Conservation (phyloP, 1,139 yeast genomes). For the Blastobotrys arbuscula region DNA sequence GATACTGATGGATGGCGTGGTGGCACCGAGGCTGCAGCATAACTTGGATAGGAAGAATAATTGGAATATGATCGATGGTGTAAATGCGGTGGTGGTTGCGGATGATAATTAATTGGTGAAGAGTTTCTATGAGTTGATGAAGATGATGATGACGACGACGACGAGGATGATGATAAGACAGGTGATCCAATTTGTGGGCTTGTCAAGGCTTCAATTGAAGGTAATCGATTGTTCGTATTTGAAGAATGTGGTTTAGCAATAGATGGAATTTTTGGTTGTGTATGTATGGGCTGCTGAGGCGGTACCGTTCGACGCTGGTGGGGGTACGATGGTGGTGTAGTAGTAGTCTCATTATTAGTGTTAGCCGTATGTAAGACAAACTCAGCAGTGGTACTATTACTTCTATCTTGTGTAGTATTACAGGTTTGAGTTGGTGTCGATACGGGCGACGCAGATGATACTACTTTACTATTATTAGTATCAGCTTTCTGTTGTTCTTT, state of each 20-base stretch:
- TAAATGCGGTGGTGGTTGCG: conserved; percentile 12
- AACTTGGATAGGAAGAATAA: neutral
- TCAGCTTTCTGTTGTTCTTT: neutral
- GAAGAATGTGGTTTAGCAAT: neutral
- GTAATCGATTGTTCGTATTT: conserved; percentile 21
- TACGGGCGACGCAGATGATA: too few species aligned
- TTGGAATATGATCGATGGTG: neutral
- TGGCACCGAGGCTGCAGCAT: neutral
- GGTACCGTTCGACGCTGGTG: neutral
- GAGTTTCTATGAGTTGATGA: conserved; percentile 8
- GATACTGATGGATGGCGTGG: conserved; percentile 7
- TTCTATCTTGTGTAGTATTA: neutral
- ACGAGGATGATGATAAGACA: neutral
- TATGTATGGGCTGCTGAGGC: neutral
- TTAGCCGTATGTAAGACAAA: conserved; percentile 7
- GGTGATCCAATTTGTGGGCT: conserved; percentile 13
- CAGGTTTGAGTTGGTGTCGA: neutral
- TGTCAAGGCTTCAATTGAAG: conserved; percentile 27
- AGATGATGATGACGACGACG: conserved; percentile 1
- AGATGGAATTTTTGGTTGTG: neutral
- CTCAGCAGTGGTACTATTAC: conserved; percentile 1
- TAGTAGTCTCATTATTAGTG: neutral
- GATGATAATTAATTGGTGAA: conserved; percentile 10
- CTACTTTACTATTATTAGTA: too few species aligned
- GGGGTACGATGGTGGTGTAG: neutral